Evolutionary conservation across 306 rosid genomes (phyloP).

Genomic region (Castanea sativa): DNA sequence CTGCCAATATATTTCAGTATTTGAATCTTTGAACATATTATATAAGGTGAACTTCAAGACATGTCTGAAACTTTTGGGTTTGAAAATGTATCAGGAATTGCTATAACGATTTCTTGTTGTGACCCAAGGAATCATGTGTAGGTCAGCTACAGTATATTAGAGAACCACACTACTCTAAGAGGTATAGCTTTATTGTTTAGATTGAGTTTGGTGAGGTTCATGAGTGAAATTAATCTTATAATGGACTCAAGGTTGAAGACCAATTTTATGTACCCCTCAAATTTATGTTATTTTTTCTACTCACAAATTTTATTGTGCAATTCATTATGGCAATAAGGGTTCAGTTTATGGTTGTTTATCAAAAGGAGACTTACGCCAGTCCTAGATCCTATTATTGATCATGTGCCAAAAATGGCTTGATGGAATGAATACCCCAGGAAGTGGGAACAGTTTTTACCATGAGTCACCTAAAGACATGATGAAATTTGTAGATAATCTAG

Average conservation of each 20-base stretch:
- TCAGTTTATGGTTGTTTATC: not conserved
- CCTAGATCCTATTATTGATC: not conserved
- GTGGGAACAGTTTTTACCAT: not conserved
- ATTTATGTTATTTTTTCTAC: not conserved
- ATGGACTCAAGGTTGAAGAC: not conserved
- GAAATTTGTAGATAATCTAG: not conserved
- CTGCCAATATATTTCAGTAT: too few species aligned
- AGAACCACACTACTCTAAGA: not conserved
- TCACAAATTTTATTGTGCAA: not conserved
- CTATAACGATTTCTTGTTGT: not conserved
- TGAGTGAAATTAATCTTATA: not conserved
- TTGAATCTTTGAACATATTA: too few species aligned
- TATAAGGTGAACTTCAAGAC: not conserved
- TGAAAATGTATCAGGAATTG: not conserved
- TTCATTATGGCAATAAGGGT: not conserved
- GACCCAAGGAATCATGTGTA: not conserved
- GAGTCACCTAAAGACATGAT: not conserved
- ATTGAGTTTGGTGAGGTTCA: not conserved
- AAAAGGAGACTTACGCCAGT: not conserved
- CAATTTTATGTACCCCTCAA: not conserved
- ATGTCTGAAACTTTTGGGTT: not conserved
- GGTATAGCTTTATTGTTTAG: not conserved
- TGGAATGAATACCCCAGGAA: not conserved
- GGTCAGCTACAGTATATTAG: not conserved
- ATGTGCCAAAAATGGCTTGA: not conserved